Percentiles rank a stretch among this genome's conserved stretches.
Evolutionary conservation across 2,329 filamentous ascomycete species (phyloP).

Genomic region (Grosmannia penicillata): DNA sequence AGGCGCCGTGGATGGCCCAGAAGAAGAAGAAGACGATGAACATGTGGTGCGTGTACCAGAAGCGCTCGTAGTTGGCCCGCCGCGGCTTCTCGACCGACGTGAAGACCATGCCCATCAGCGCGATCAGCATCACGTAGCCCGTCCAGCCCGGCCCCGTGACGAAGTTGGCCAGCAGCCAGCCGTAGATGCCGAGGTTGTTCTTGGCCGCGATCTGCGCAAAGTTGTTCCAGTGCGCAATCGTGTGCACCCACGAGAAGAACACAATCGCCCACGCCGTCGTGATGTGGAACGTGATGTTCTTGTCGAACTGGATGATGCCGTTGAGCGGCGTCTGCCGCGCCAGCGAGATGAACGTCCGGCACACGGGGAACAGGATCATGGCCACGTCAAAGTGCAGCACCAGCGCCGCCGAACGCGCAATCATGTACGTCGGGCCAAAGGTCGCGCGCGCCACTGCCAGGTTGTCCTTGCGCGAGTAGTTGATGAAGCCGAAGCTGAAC

Average conservation of each 20-base stretch:
- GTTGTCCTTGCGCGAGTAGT: slow-evolving; percentile 67
- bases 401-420: slow-evolving; percentile 60
- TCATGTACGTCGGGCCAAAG: slow-evolving; percentile 63
- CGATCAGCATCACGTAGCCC: slow-evolving; percentile 70
- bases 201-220: slow-evolving; percentile 62
- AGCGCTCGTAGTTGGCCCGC: slow-evolving; percentile 72
- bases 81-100: slow-evolving; percentile 67
- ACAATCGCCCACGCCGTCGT: slow-evolving; percentile 76
- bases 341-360: slow-evolving; percentile 70
- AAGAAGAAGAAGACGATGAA: slow-evolving; percentile 82
- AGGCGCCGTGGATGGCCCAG: slow-evolving; percentile 80
- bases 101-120: slow-evolving; percentile 62
- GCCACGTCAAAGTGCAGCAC: slow-evolving; percentile 72
- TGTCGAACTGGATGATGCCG: slow-evolving; percentile 77
- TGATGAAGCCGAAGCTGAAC: slow-evolving; percentile 66
- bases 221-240: slow-evolving; percentile 78
- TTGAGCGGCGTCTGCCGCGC: slow-evolving; percentile 68
- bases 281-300: slow-evolving; percentile 83
- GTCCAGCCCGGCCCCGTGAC: slow-evolving; percentile 72
- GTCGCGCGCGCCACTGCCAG: slow-evolving; percentile 47
- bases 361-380: slow-evolving; percentile 67
- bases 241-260: slow-evolving; percentile 79
- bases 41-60: slow-evolving; percentile 84
- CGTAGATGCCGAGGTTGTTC: slow-evolving; percentile 63
- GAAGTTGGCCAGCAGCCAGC: slow-evolving; percentile 64